A percentile compares a stretch with the other conserved stretches of the same genome.
Conservation (phyloP, 805 yeast species). For the Hanseniaspora clermontiae region DNA sequence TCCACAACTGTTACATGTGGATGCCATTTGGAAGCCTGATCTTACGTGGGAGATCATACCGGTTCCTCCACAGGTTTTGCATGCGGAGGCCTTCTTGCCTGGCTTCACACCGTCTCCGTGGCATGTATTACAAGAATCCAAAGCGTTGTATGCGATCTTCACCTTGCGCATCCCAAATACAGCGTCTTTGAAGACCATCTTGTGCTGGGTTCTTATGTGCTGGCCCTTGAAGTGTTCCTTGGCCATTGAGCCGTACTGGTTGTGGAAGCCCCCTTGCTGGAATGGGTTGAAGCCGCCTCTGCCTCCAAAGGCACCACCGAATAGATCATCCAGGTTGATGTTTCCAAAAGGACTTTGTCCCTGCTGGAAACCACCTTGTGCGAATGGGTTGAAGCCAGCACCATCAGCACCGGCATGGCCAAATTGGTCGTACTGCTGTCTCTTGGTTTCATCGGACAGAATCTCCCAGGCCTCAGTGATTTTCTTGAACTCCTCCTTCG, state of each 20-base stretch:
- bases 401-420: slow-evolving; percentile 76
- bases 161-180: slow-evolving; percentile 61
- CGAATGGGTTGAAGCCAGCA: slow-evolving; percentile 28
- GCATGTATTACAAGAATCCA: slow-evolving; percentile 70
- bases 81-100: slow-evolving; percentile 63
- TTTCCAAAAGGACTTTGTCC: slow-evolving; percentile 32
- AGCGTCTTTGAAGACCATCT: slow-evolving; percentile 72
- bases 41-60: slow-evolving; percentile 77
- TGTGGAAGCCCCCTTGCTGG: slow-evolving; percentile 25
- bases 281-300: slow-evolving; percentile 17
- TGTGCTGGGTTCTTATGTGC: slow-evolving; percentile 65
- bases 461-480: slow-evolving; percentile 92
- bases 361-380: slow-evolving; percentile 36
- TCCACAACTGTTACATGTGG: slow-evolving; percentile 76
- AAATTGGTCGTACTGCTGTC: slow-evolving; percentile 79
- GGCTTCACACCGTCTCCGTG: slow-evolving; percentile 72
- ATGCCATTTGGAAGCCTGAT: slow-evolving; percentile 94
- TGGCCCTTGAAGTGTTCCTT: slow-evolving; percentile 81
- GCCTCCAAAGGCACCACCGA: slow-evolving; percentile 41
- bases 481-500: slow-evolving; percentile 81
- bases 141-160: slow-evolving; percentile 55
- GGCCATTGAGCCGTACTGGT: slow-evolving; percentile 30
- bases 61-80: slow-evolving; percentile 82
- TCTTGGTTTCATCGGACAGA: slow-evolving; percentile 69
- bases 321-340: slow-evolving; percentile 51